Evolutionary conservation across 2,329 filamentous ascomycete species (phyloP).

Genomic region (Chaetomium strumarium): DNA sequence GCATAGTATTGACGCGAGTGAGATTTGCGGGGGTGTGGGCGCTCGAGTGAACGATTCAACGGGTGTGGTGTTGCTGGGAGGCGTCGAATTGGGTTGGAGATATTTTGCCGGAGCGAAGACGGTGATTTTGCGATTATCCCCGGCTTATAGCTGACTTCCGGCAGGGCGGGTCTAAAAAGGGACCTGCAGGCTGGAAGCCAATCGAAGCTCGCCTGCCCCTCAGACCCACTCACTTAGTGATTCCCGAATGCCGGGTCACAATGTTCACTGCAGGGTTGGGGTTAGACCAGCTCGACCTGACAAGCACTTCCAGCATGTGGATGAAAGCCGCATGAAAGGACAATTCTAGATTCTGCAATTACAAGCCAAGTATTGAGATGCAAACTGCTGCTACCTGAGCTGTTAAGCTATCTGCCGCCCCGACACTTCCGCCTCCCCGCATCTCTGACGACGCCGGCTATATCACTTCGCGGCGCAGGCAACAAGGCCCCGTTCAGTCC

Average conservation of each 20-base stretch:
- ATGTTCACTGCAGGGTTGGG: constrained; percentile 7
- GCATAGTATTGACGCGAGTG: constrained; percentile 48
- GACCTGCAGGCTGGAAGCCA: constrained; percentile 28
- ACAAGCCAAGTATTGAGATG: background rate
- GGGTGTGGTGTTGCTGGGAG: constrained; percentile 5
- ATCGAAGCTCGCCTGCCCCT: constrained; percentile 23
- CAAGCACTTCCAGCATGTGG: too few relatives aligned
- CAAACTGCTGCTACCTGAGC: too few relatives aligned
- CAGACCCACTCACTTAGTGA: background rate
- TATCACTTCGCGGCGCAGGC: too few relatives aligned
- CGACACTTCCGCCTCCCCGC: too few relatives aligned
- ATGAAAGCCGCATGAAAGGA: too few relatives aligned
- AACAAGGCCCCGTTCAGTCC: too few relatives aligned
- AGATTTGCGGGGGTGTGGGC: background rate
- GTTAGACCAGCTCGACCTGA: background rate
- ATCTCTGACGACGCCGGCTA: too few relatives aligned
- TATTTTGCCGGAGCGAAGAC: constrained; percentile 22
- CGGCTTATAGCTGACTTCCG: constrained; percentile 3
- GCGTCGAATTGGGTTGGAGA: constrained; percentile 7
- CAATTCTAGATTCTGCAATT: too few relatives aligned
- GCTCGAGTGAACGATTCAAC: constrained; percentile 7
- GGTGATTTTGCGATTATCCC: constrained; percentile 23
- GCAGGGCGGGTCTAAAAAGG: background rate
- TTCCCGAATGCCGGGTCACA: background rate
- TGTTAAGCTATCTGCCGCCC: too few relatives aligned